phyloP scores from a whole-genome alignment of 225 moss, liverwort and hornwort genomes.

The Pseudisothecium myosuroides region DNA sequence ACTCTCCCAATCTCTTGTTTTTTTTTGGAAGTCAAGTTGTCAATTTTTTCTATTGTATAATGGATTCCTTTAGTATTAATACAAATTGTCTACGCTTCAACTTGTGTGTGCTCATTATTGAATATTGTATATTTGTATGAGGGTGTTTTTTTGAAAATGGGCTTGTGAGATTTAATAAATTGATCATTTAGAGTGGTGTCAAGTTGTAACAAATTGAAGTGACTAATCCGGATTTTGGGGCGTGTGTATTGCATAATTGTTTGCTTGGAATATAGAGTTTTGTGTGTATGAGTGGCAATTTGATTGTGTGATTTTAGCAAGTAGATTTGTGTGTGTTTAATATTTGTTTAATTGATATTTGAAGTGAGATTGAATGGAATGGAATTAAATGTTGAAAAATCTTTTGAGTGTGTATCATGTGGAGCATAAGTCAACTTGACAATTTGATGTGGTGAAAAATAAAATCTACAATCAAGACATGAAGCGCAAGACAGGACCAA shows the following conservation, averaged over 20 bases:
- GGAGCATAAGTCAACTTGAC: not conserved
- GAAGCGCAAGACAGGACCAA: accelerated
- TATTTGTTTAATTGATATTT: not conserved
- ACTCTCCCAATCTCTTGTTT: not conserved
- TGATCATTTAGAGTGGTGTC: not conserved
- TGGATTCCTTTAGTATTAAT: not conserved
- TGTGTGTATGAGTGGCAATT: not conserved
- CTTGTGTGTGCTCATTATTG: not conserved
- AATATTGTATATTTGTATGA: not conserved
- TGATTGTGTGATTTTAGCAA: not conserved
- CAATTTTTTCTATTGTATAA: accelerated
- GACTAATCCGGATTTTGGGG: not conserved
- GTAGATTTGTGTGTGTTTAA: not conserved
- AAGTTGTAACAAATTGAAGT: not conserved
- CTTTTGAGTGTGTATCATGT: not conserved
- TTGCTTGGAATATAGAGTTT: not conserved
- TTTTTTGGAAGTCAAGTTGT: not conserved
- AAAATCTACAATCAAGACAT: accelerated
- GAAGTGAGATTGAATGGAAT: not conserved
- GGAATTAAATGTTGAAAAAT: not conserved
- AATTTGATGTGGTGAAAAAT: not conserved
- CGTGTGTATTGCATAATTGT: not conserved
- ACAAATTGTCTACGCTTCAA: not conserved
- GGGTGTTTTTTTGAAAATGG: too few relatives aligned
- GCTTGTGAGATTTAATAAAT: not conserved